A percentile compares a stretch with the other conserved stretches of the same genome.
phyloP scores from a whole-genome alignment of 176 grass and related monocot species.

The Cocos nucifera region DNA sequence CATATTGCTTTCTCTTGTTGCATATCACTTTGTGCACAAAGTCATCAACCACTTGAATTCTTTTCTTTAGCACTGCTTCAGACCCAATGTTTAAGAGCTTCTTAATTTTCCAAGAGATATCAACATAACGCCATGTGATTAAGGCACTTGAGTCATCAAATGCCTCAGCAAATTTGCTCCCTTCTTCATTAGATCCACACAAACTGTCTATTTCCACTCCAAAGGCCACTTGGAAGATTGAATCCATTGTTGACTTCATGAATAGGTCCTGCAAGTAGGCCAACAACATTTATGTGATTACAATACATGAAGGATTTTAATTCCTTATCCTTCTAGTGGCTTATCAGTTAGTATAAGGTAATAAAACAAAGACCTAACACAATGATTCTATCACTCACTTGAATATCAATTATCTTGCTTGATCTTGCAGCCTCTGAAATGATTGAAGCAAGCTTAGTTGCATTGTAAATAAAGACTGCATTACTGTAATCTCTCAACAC shows the following conservation, averaged over 20 bases:
- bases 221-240: slow-evolving; percentile 49
- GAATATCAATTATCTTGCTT: slow-evolving; percentile 24
- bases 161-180: slow-evolving; percentile 40
- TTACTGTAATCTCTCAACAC: slow-evolving; percentile 44
- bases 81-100: slow-evolving; percentile 34
- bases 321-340: too few relatives aligned
- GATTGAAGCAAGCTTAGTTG: slow-evolving; percentile 33
- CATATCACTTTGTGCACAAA: slow-evolving; percentile 40
- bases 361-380: too few relatives aligned
- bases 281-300: too few relatives aligned
- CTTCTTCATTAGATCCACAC: slow-evolving; percentile 7
- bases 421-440: background rate
- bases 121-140: slow-evolving; percentile 41
- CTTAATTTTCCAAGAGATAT: slow-evolving; percentile 39
- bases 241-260: slow-evolving; percentile 50
- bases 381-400: slow-evolving; percentile 12
- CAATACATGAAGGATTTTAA: too few relatives aligned
- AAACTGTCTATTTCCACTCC: slow-evolving; percentile 39
- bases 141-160: slow-evolving; percentile 61
- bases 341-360: too few relatives aligned
- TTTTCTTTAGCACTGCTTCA: slow-evolving; percentile 24
- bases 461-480: slow-evolving; percentile 35
- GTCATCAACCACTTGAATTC: slow-evolving; percentile 33
- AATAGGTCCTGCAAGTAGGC: slow-evolving; percentile 19
- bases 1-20: slow-evolving; percentile 13